These are phyloP conservation scores for Metschnikowia matae DNA, from an alignment of 805 yeast genomes.

Conservation along the genomic window DNA sequence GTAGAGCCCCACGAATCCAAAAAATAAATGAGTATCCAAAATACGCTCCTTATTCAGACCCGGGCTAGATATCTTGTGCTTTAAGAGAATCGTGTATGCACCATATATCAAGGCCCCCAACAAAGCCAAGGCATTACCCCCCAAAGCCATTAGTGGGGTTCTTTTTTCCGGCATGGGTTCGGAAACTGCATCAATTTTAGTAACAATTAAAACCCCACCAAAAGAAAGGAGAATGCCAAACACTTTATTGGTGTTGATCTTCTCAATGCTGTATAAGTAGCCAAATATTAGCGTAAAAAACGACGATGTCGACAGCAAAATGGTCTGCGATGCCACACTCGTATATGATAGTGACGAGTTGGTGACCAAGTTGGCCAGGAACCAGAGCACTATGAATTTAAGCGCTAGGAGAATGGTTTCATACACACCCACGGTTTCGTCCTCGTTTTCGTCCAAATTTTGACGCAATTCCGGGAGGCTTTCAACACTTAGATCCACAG, in stretches of 20 bases:
- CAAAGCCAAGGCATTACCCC: constrained; percentile 79
- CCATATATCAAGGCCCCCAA: constrained; percentile 90
- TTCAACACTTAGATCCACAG: constrained; percentile 7
- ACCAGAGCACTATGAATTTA: constrained; percentile 88
- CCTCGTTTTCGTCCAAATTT: constrained; percentile 7
- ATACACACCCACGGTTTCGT: constrained; percentile 30
- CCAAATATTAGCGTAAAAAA: constrained; percentile 90
- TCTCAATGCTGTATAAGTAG: constrained; percentile 64
- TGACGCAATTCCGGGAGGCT: neutral
- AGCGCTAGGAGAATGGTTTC: constrained; percentile 75
- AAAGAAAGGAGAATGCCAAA: constrained; percentile 69
- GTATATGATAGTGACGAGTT: constrained; percentile 87
- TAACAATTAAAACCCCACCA: constrained; percentile 75
- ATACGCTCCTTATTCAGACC: constrained; percentile 59
- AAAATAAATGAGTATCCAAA: constrained; percentile 80
- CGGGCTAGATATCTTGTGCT: constrained; percentile 50
- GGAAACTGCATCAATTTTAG: constrained; percentile 51
- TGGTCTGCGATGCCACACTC: constrained; percentile 91
- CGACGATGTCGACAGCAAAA: constrained; percentile 85
- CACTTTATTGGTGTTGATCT: constrained; percentile 59
- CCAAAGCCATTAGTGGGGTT: constrained; percentile 26
- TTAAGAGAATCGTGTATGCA: constrained; percentile 79
- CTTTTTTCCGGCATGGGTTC: constrained; percentile 7
- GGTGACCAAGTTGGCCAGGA: constrained; percentile 75
- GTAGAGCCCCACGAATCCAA: constrained; percentile 91